Evolutionary conservation across 1,139 yeast genomes (phyloP), one percentile per base, ranked within the genome.

Genomic region (Taiozyma sp.): DNA sequence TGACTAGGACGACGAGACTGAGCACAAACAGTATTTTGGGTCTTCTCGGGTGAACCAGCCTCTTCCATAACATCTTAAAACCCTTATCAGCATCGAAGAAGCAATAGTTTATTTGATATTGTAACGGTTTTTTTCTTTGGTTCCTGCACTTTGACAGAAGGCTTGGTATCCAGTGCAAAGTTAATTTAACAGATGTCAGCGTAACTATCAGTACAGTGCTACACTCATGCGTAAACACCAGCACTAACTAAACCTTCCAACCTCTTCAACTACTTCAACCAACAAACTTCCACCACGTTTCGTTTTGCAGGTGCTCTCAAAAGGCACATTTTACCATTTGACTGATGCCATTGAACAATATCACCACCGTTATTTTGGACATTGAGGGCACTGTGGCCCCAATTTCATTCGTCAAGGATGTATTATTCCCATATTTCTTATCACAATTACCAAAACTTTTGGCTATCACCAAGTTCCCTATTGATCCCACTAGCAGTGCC

Each of bases 371-470:
- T 11, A 67, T 84, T 3, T 71, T 88, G 11, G 97, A 89, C 60
- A 88, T 89, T 29, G 97, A 91, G 64, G 98, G 98, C 21, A 90
- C 97, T 0, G 81, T 91, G 24, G 90, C 97, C 64, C 91, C 97
- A 3, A 89, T 90, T 35, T 76, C 90, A 1, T 90, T 89, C 62
- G 98, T 90, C 42, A 86, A 87, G 62, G 91, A 87, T 40, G 72
- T 70, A 4, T 70, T 90, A 43, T 85, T 80, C 60, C 80, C 81
- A 3, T 71, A 67, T 51, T 77, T 77, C 55, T 57, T 74, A 9
- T 44, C 56, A 6, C 61, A 71, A 46, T 55, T 74, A 8, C 72
- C 73, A 35, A 22, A 60, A 0, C 56, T 67, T 11, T 56, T 77
- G 13, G 48, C 61, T 0, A 49, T 56, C 1, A 62, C 72, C 44